Evolutionary conservation across 192 early-diverging fungal species (phyloP).

Genomic region (Umbelopsis sp.): DNA sequence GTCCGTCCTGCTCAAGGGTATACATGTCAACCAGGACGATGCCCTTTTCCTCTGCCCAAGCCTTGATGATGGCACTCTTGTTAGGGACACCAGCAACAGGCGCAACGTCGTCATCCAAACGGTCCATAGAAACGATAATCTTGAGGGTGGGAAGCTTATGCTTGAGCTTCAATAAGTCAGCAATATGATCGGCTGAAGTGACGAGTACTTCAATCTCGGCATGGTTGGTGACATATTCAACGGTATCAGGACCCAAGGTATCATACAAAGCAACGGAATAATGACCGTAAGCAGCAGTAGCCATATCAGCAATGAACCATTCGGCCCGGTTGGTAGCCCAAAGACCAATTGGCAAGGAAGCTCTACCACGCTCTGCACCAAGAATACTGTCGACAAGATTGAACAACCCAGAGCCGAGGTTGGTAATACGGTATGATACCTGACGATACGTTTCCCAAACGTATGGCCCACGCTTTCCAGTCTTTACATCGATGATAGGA

Average conservation of each 20-base stretch:
- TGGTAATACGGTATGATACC: conserved; percentile 57
- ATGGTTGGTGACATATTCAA: conserved; percentile 88
- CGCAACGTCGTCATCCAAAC: conserved; percentile 47
- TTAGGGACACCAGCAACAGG: conserved; percentile 28
- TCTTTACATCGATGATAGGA: conserved; percentile 52
- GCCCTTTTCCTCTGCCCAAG: conserved; percentile 67
- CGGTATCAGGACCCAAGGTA: conserved; percentile 81
- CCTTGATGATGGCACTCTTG: conserved; percentile 45
- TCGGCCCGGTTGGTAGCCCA: conserved; percentile 78
- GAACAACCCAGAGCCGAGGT: conserved; percentile 73
- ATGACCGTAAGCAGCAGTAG: conserved; percentile 63
- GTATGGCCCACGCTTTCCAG: conserved; percentile 67
- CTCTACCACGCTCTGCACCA: conserved; percentile 26
- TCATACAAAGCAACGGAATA: conserved; percentile 85
- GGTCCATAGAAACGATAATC: conserved; percentile 77
- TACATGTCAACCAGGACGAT: conserved; percentile 62
- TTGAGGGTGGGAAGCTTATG: conserved; percentile 69
- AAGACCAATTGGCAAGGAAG: conserved; percentile 56
- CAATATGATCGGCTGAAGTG: conserved; percentile 59
- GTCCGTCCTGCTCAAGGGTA: conserved; percentile 64
- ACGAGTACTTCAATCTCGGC: conserved; percentile 75
- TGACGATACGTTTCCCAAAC: conserved; percentile 74
- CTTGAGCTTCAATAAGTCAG: conserved; percentile 52
- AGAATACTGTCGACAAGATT: conserved; percentile 54
- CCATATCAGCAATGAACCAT: conserved; percentile 76